These are phyloP conservation scores for Typha latifolia DNA, from an alignment of 176 grass and related monocot genomes.

Conservation along the genomic window DNA sequence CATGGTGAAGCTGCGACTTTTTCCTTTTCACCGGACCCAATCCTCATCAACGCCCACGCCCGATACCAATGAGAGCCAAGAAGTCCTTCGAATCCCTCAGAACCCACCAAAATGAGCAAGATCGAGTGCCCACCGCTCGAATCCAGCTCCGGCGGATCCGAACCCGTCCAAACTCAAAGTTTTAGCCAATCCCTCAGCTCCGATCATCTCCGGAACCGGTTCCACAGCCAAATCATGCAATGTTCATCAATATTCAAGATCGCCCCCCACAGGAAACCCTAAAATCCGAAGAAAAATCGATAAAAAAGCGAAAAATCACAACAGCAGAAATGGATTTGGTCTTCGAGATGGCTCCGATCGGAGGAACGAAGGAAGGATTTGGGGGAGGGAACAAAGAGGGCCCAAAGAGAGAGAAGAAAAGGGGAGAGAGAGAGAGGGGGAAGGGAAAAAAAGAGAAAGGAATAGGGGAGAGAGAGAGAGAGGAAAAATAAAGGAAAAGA, in stretches of 20 bases:
- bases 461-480: constrained; percentile 5
- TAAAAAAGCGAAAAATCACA: background rate
- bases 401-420: constrained; percentile 5
- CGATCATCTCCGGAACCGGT: constrained; percentile 5
- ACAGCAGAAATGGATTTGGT: background rate
- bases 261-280: constrained; percentile 21
- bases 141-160: background rate
- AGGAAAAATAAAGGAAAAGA: constrained; percentile 24
- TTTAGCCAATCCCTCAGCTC: background rate
- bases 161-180: background rate
- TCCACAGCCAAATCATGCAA: background rate
- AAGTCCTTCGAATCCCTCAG: background rate
- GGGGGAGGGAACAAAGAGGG: constrained; percentile 23
- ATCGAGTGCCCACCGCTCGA: constrained; percentile 1
- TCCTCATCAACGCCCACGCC: constrained; percentile 23
- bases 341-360: constrained; percentile 27
- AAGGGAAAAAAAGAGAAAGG: constrained; percentile 15
- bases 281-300: constrained; percentile 2
- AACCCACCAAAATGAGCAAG: background rate
- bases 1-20: constrained; percentile 36
- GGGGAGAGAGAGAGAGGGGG: constrained; percentile 18
- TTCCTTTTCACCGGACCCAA: constrained; percentile 20
- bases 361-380: constrained; percentile 21
- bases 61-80: background rate
- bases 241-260: background rate